phyloP scores from a whole-genome alignment of 495 filamentous ascomycete species.

The Penicillium desertorum region DNA sequence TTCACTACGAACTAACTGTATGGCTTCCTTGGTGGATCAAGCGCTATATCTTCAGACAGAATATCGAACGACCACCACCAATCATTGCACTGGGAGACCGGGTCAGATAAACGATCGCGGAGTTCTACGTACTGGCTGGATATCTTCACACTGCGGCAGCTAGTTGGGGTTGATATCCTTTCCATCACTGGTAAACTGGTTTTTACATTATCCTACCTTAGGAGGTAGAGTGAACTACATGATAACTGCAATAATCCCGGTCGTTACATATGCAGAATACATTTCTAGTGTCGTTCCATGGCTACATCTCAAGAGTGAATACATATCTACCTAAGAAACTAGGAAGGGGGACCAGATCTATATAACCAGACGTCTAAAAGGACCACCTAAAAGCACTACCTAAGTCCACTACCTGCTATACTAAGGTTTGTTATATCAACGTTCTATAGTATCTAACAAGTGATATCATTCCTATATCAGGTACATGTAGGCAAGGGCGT shows the following conservation, averaged over 20 bases:
- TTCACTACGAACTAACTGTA: constrained; percentile 38
- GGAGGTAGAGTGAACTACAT: background rate
- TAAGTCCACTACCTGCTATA: too few species aligned
- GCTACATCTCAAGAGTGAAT: background rate
- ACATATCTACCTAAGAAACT: too few species aligned
- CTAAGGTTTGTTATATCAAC: too few species aligned
- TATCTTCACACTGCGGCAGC: background rate
- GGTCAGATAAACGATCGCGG: background rate
- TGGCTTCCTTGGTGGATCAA: constrained; percentile 49
- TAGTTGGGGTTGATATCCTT: background rate
- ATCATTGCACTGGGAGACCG: constrained; percentile 33
- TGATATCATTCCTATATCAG: too few species aligned
- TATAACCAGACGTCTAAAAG: too few species aligned
- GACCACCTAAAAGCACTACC: too few species aligned
- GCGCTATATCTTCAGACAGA: constrained; percentile 42
- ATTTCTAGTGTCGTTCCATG: background rate
- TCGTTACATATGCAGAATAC: background rate
- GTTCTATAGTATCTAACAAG: too few species aligned
- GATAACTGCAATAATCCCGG: background rate
- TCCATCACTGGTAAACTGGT: background rate
- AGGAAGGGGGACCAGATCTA: too few species aligned
- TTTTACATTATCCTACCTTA: background rate
- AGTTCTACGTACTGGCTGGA: too few species aligned
- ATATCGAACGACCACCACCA: constrained; percentile 37
- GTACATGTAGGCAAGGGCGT: too few species aligned